phyloP scores from a whole-genome alignment of 2,329 filamentous ascomycete species.

The Parasarocladium wereldwijsianum region DNA sequence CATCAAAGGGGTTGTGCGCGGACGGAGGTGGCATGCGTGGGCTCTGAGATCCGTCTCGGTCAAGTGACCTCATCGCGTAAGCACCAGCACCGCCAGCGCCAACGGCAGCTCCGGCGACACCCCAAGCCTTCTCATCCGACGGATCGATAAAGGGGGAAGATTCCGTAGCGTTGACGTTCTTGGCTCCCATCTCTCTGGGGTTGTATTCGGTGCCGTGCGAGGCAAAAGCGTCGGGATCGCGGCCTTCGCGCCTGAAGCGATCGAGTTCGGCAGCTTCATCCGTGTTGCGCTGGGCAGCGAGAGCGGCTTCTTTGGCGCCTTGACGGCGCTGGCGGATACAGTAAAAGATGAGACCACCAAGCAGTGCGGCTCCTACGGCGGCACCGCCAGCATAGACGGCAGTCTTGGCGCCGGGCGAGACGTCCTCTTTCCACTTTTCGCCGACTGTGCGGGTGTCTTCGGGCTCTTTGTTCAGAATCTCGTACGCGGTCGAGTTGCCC shows the following conservation, averaged over 20 bases:
- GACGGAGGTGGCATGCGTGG: constrained; percentile 2
- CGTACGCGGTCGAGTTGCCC: constrained; percentile 40
- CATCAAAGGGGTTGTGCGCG: constrained; percentile 3
- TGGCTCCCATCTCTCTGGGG: constrained; percentile 4
- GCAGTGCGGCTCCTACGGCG: constrained; percentile 25
- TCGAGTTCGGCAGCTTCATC: constrained; percentile 37
- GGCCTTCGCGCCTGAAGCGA: constrained; percentile 29
- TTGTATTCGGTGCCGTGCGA: constrained; percentile 7
- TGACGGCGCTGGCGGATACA: constrained; percentile 39
- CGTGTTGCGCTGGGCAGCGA: constrained; percentile 27
- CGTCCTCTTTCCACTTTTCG: constrained; percentile 35
- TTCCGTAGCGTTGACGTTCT: neutral
- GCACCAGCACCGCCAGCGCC: constrained; percentile 5
- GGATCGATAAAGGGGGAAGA: constrained; percentile 5
- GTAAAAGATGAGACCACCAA: constrained; percentile 31
- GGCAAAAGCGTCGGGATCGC: constrained; percentile 23
- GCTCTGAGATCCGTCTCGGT: constrained; percentile 3
- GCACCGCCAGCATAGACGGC: constrained; percentile 35
- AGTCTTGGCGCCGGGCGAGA: constrained; percentile 33
- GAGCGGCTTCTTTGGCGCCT: constrained; percentile 34
- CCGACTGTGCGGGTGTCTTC: constrained; percentile 28
- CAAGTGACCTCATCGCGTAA: constrained; percentile 1
- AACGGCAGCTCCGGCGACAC: neutral
- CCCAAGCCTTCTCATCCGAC: constrained; percentile 4
- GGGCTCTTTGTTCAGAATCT: constrained; percentile 24